A percentile compares a stretch with the other conserved stretches of the same genome.
phyloP scores from a whole-genome alignment of 345 rosid species.

The Passiflora organensis region DNA sequence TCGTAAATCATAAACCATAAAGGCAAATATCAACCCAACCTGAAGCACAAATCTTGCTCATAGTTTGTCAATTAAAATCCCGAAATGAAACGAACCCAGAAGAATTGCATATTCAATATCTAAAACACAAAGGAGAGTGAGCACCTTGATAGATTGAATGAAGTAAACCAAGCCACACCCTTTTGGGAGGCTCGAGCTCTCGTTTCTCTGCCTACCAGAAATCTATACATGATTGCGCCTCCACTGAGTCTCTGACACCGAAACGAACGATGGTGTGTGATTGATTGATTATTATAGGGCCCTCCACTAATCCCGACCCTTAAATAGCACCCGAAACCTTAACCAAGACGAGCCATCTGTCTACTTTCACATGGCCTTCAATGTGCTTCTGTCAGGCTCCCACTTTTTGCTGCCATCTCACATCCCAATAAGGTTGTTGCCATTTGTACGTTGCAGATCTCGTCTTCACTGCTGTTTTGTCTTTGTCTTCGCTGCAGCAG shows the following conservation, averaged over 20 bases:
- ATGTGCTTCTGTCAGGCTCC: neutral
- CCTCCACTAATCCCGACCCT: no score
- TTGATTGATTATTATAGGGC: neutral
- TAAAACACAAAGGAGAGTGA: neutral
- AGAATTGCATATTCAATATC: neutral
- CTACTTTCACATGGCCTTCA: neutral
- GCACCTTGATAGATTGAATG: constrained; percentile 44
- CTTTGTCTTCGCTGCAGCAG: no score
- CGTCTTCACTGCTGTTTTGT: no score
- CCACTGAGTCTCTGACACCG: no score
- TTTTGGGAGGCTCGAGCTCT: constrained; percentile 40
- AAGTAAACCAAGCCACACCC: constrained; percentile 20
- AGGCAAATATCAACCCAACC: neutral
- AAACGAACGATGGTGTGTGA: no score
- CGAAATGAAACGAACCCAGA: neutral
- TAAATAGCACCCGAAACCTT: no score
- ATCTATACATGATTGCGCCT: constrained; percentile 36
- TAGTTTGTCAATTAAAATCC: neutral
- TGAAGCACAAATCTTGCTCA: neutral
- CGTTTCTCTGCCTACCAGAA: constrained; percentile 27
- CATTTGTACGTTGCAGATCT: no score
- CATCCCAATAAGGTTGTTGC: neutral
- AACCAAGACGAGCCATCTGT: no score
- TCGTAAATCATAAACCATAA: no score
- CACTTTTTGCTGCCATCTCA: neutral